Evolutionary conservation across 2,329 filamentous ascomycete genomes (phyloP).

Genomic region (Plectosphaerella cucumerina): DNA sequence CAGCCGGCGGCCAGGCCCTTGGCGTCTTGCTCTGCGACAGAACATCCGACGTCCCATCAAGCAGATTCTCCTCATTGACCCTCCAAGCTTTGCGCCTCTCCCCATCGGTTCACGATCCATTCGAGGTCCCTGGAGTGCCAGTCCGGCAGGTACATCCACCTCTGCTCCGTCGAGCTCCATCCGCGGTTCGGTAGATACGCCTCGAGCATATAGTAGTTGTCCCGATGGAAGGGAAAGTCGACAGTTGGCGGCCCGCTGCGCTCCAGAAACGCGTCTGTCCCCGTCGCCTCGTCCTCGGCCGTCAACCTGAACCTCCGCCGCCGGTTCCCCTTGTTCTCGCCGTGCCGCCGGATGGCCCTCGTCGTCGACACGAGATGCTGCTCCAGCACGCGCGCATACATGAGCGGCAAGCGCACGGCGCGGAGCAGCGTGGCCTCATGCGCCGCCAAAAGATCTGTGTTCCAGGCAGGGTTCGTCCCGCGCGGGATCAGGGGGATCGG

Average conservation of each 20-base stretch:
- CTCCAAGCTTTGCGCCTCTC: not conserved
- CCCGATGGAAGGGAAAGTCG: constrained; percentile 50
- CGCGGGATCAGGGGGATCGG: constrained; percentile 48
- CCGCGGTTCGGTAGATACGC: constrained; percentile 52
- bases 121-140: constrained; percentile 34
- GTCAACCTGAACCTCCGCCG: constrained; percentile 29
- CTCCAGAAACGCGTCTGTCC: constrained; percentile 46
- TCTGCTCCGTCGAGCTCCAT: constrained; percentile 40
- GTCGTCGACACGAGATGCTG: constrained; percentile 22
- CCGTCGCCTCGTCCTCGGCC: constrained; percentile 34
- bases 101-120: constrained; percentile 5
- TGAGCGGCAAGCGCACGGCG: constrained; percentile 42
- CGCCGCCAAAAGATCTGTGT: constrained; percentile 34
- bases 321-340: constrained; percentile 42
- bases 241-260: constrained; percentile 44
- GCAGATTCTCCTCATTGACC: not conserved
- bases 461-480: constrained; percentile 45
- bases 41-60: too few relatives aligned
- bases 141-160: constrained; percentile 45
- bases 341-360: constrained; percentile 30
- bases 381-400: constrained; percentile 38
- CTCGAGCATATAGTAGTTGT: constrained; percentile 56
- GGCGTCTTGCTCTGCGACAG: too few relatives aligned
- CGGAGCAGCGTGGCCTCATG: constrained; percentile 40
- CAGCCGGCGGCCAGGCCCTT: too few relatives aligned